Evolutionary conservation across 2,329 filamentous ascomycete species (phyloP).

Genomic region (Lecanicillium sp.): DNA sequence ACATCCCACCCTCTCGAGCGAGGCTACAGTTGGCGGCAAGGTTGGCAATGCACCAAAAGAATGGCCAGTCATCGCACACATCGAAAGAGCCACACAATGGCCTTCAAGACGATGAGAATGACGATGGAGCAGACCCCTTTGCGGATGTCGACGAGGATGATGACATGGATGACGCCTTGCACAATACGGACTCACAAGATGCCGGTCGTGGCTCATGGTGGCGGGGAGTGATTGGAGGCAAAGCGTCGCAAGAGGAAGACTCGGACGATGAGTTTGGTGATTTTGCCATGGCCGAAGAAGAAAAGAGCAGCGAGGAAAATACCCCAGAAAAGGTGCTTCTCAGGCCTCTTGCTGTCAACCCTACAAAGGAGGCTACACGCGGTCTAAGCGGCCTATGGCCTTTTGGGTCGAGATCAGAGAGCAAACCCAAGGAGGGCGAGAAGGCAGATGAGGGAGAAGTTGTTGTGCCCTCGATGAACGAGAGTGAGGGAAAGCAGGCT

Average conservation of each 20-base stretch:
- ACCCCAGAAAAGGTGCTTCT: conserved; percentile 37
- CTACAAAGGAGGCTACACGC: conserved; percentile 30
- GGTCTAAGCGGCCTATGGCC: conserved; percentile 49
- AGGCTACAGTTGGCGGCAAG: conserved; percentile 85
- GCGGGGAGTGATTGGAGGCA: conserved; percentile 30
- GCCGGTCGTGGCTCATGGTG: conserved; percentile 37
- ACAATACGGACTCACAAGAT: conserved; percentile 19
- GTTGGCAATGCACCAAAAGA: conserved; percentile 66
- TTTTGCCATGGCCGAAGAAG: conserved; percentile 55
- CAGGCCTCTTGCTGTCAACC: conserved; percentile 47
- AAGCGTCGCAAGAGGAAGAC: conserved; percentile 34
- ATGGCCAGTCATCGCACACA: conserved; percentile 38
- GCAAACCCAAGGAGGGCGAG: conserved; percentile 18
- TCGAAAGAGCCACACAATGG: conserved; percentile 33
- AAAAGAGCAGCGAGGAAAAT: conserved; percentile 16
- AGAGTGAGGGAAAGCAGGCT: conserved; percentile 24
- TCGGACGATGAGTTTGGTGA: conserved; percentile 58
- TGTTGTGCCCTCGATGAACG: conserved; percentile 1
- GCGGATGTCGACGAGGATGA: conserved; percentile 44
- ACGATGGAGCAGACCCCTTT: conserved; percentile 32
- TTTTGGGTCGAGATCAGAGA: conserved; percentile 33
- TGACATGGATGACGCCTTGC: conserved; percentile 22
- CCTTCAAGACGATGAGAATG: conserved; percentile 47
- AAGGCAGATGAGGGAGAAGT: conserved; percentile 17
- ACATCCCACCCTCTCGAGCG: conserved; percentile 78